A percentile compares a stretch with the other conserved stretches of the same genome.
Conservation (phyloP, 2,329 filamentous ascomycete species). For the Alternaria ethzedia region DNA sequence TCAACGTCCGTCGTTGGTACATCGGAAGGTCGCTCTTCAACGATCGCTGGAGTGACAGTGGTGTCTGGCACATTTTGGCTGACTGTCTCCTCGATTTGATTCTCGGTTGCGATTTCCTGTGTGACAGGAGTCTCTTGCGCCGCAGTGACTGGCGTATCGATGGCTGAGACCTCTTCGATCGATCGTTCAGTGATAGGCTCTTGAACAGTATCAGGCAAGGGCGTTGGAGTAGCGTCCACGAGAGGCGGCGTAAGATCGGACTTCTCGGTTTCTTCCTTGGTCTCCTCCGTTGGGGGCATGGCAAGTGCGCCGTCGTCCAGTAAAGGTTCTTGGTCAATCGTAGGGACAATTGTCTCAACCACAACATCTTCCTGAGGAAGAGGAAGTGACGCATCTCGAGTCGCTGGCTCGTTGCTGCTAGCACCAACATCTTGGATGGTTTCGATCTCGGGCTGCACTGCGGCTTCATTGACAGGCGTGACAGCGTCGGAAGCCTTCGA, state of each 20-base stretch:
- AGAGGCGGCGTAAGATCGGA: conserved; percentile 15
- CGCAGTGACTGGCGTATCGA: background rate
- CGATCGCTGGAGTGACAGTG: background rate
- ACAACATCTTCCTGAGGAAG: conserved; percentile 2
- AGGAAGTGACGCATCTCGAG: background rate
- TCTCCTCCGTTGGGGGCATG: conserved; percentile 21
- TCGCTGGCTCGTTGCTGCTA: background rate
- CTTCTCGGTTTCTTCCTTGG: conserved; percentile 28
- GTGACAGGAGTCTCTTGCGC: background rate
- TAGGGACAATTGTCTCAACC: conserved; percentile 17
- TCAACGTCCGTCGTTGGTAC: conserved; percentile 13
- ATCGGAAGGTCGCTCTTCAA: conserved; percentile 4
- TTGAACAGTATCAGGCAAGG: background rate
- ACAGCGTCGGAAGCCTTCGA: conserved; percentile 21
- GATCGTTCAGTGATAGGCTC: background rate
- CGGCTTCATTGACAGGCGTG: conserved; percentile 17
- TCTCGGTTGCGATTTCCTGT: background rate
- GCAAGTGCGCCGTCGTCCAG: conserved; percentile 1
- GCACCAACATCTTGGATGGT: background rate
- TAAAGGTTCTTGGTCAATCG: background rate
- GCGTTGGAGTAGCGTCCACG: conserved; percentile 2
- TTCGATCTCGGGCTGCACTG: background rate
- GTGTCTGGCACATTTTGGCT: background rate
- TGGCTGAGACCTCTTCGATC: background rate
- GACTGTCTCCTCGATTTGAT: background rate